Evolutionary conservation across 2,329 filamentous ascomycete genomes (phyloP).

Genomic region (Monascus ruber): DNA sequence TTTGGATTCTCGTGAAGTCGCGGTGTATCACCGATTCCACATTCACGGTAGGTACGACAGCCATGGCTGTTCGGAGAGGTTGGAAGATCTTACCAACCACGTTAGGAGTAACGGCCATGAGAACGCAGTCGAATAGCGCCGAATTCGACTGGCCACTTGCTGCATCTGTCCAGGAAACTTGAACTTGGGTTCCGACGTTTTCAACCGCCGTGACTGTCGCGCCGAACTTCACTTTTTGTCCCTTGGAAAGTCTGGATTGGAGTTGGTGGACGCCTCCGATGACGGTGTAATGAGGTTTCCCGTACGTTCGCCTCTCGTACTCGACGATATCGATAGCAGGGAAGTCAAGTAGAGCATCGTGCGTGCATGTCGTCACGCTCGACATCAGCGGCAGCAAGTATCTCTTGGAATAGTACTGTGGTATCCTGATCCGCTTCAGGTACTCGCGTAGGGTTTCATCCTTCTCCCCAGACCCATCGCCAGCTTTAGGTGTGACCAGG

Average conservation of each 20-base stretch:
- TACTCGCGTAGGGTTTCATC: slow-evolving; percentile 42
- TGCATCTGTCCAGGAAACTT: not conserved
- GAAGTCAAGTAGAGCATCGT: slow-evolving; percentile 39
- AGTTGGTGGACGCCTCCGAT: slow-evolving; percentile 40
- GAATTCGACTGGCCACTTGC: slow-evolving; percentile 4
- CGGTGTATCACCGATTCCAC: slow-evolving; percentile 39
- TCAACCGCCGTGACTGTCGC: slow-evolving; percentile 13
- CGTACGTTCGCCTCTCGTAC: slow-evolving; percentile 39
- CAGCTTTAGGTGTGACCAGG: slow-evolving; percentile 27
- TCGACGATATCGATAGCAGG: slow-evolving; percentile 43
- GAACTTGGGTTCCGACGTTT: slow-evolving; percentile 2
- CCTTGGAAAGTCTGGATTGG: slow-evolving; percentile 35
- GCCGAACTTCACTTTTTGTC: slow-evolving; percentile 33
- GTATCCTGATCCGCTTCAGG: slow-evolving; percentile 39
- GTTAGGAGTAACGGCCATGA: slow-evolving; percentile 45
- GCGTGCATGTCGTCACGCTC: slow-evolving; percentile 45
- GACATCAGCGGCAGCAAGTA: slow-evolving; percentile 47
- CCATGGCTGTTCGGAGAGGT: slow-evolving; percentile 29
- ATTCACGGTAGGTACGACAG: slow-evolving; percentile 34
- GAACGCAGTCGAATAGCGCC: slow-evolving; percentile 40
- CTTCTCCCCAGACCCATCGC: slow-evolving; percentile 2
- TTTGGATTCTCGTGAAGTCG: slow-evolving; percentile 11
- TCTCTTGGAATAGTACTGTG: slow-evolving; percentile 35
- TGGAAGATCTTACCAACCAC: slow-evolving; percentile 38
- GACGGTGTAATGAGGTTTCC: slow-evolving; percentile 42